These are phyloP conservation scores for Nymphaea thermarum DNA, from an alignment of 164 flowering plant species.

Conservation along the genomic window DNA sequence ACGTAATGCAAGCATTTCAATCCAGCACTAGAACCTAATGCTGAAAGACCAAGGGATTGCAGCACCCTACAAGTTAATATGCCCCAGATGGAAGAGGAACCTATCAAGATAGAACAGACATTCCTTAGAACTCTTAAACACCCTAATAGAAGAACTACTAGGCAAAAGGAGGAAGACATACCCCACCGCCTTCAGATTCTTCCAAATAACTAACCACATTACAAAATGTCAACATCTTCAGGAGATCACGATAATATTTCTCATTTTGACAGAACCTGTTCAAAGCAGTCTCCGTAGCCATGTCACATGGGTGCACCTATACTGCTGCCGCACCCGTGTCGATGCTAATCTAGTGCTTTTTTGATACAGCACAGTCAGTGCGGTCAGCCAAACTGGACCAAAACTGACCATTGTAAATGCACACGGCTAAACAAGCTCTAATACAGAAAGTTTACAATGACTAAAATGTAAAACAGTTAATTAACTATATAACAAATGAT, in stretches of 20 bases:
- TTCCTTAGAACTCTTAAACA: neutral
- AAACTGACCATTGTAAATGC: too few species aligned
- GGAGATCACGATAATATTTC: slow-evolving; percentile 90
- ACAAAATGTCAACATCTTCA: slow-evolving; percentile 55
- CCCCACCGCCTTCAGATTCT: slow-evolving; percentile 79
- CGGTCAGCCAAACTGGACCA: too few species aligned
- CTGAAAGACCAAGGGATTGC: slow-evolving; percentile 75
- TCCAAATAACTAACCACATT: slow-evolving; percentile 69
- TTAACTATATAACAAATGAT: too few species aligned
- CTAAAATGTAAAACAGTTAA: too few species aligned
- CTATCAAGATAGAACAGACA: slow-evolving; percentile 17
- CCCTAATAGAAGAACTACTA: neutral
- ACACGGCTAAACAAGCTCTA: too few species aligned
- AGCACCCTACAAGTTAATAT: slow-evolving; percentile 71
- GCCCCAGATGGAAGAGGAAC: slow-evolving; percentile 92
- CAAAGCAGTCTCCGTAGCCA: slow-evolving; percentile 32
- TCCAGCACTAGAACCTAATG: slow-evolving; percentile 75
- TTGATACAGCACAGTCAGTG: too few species aligned
- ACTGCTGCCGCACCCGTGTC: too few species aligned
- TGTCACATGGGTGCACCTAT: too few species aligned
- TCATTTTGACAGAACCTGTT: slow-evolving; percentile 62
- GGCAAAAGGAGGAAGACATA: slow-evolving; percentile 15
- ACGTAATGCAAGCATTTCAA: slow-evolving; percentile 92
- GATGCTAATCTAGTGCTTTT: too few species aligned
- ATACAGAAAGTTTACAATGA: too few species aligned